Evolutionary conservation across 192 early-diverging fungal species (phyloP), one percentile per base, ranked within the genome.

Genomic region (Entomortierella parvispora): DNA sequence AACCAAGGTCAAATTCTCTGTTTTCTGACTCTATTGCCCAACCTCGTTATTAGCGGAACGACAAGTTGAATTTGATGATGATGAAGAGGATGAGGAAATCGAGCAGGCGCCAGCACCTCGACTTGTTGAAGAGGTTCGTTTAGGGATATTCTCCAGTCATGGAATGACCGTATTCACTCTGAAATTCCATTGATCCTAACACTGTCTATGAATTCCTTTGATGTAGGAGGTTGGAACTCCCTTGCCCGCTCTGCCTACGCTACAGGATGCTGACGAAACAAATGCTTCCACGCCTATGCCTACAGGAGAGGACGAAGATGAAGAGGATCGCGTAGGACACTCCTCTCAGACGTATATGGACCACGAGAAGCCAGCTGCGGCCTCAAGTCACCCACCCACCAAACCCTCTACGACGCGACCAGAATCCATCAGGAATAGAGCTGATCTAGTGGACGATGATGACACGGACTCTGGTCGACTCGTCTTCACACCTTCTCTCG

Each of bases 61-160:
- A 29, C 76, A 82, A 46, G 71, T 82, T 17, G 78, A 68, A 6
- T 79, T 82, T 47, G 75, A 79, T 28, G 81, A 82, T 18, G 81
- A 79, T 5, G 81, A 82, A 5, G 81, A 82, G 1, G 81, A 79
- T 49, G 75, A 82, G 2, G 62, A 75, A 25, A 64, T 64, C 17
- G 74, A 77, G 25, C 74, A 77, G 17, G 54, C 44, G 1, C 60
- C 74, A 4, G 61, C 29, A 10, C 74, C 65, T 20, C 74, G 60
- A 28, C 74, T 46, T 20, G 26, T 29, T 14, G 72, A 76, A 28
- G 74, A 77, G 66, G 65, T 58, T 48, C 15, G 40, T n/a, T n/a
- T n/a, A n/a, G n/a, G n/a, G n/a, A n/a, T 37, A 25, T 3, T 40
- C 34, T 42, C 22, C 49, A 50, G 25, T 7, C 28, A 29, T 31